phyloP scores from a whole-genome alignment of 1,284 basidiomycete species.

The Pyrrhoderma noxium region DNA sequence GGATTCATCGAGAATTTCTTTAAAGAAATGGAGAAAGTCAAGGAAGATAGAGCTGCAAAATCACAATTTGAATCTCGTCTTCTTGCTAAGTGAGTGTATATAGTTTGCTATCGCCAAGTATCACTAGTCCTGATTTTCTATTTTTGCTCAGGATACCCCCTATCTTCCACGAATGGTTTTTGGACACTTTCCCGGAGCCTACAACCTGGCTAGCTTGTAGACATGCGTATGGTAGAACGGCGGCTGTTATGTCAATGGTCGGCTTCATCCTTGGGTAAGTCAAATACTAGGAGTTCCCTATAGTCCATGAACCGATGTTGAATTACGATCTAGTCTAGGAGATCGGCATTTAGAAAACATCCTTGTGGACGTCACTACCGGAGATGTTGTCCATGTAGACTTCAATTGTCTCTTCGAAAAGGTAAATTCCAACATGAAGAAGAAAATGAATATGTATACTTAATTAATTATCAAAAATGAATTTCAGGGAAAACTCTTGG shows the following conservation, averaged over 20 bases:
- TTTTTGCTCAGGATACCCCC: conserved; percentile 48
- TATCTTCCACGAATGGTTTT: conserved; percentile 97
- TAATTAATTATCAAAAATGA: conserved; percentile 9
- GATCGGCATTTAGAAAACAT: conserved; percentile 98
- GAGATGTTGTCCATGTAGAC: conserved; percentile 95
- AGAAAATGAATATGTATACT: neutral
- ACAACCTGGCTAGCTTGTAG: conserved; percentile 90
- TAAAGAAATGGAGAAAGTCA: conserved; percentile 46
- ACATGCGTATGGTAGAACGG: conserved; percentile 80
- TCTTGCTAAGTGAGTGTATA: conserved; percentile 50
- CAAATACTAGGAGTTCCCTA: neutral
- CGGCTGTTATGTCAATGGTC: conserved; percentile 99
- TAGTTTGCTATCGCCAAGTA: too few species aligned
- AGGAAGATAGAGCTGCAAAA: conserved; percentile 46
- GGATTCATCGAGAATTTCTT: conserved; percentile 50
- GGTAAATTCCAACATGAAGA: conserved; percentile 33
- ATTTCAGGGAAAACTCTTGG: conserved; percentile 76
- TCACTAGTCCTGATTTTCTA: conserved; percentile 31
- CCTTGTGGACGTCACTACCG: conserved; percentile 81
- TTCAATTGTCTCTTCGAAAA: conserved; percentile 99
- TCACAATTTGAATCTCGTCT: conserved; percentile 54
- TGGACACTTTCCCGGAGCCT: conserved; percentile 95
- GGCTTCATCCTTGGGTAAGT: conserved; percentile 92
- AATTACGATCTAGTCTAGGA: conserved; percentile 63
- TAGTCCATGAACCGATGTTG: neutral